A percentile compares a stretch with the other conserved stretches of the same genome.
phyloP scores from a whole-genome alignment of 1,284 basidiomycete species.

The Austroboletus novae-zelandiae region DNA sequence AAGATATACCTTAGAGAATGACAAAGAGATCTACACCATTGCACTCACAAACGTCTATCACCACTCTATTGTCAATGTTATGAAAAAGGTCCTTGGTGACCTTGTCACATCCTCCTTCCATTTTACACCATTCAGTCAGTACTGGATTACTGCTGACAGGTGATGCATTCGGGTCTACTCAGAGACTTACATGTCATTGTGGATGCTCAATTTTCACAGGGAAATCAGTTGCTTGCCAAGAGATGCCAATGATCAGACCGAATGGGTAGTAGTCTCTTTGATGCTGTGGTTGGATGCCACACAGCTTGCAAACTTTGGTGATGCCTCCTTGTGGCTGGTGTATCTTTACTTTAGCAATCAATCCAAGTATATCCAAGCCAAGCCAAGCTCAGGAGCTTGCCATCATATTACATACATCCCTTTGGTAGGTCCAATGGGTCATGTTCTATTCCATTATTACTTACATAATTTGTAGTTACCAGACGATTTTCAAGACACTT shows the following conservation, averaged over 20 bases:
- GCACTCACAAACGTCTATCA: not conserved
- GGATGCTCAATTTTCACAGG: not conserved
- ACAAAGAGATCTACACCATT: not conserved
- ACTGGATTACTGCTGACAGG: constrained; percentile 10
- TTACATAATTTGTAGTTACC: constrained; percentile 12
- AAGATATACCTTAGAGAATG: not conserved
- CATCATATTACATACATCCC: constrained; percentile 35
- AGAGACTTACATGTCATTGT: constrained; percentile 21
- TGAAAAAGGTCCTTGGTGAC: constrained; percentile 4
- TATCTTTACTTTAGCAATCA: constrained; percentile 32
- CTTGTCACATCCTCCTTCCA: constrained; percentile 2
- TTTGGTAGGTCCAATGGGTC: not conserved
- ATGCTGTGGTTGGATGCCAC: constrained; percentile 35
- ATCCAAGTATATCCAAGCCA: constrained; percentile 1
- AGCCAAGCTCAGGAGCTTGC: constrained; percentile 17
- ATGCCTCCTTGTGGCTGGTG: constrained; percentile 28
- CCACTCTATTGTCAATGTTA: constrained; percentile 7
- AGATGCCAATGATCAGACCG: not conserved
- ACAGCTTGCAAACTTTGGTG: constrained; percentile 29
- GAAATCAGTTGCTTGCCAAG: not conserved
- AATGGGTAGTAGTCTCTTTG: constrained; percentile 21
- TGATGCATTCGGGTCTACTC: constrained; percentile 14
- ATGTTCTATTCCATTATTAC: too few relatives aligned
- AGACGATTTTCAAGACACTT: constrained; percentile 21
- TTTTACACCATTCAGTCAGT: constrained; percentile 18